Base-by-base conservation (phyloP, 2,329 filamentous ascomycete genomes). In the Pseudocercospora vitis region DNA sequence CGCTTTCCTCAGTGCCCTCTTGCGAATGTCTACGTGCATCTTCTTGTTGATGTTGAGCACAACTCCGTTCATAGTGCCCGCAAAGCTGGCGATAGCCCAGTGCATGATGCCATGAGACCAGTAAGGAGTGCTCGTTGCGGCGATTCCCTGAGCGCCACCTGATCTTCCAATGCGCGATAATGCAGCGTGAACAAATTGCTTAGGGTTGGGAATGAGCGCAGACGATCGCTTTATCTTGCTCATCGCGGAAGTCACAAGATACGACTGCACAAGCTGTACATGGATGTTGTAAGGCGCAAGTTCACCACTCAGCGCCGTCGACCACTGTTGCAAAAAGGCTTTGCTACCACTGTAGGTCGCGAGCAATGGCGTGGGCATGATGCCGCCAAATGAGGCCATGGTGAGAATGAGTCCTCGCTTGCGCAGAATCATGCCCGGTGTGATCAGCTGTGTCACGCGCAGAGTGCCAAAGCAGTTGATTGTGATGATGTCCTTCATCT, bases 341-440 rank as follows among this genome's bases (percentile, higher is more conserved):
- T 99, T 99, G 82, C 88, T 94, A 62, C 94, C 94, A 39, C 89
- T 95, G 80, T 99, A 99, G 2, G 94, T 97, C 9, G 94, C 94
- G 39, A 99, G 82, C 50, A 94, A 85, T 4, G 95, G 91, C 0
- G 90, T 96, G 6, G 94, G 94, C 57, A 94, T 83, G 74, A 95
- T 87, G 62, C 94, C 95, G 58, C 88, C 94, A 70, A 97, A 95
- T 8, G 91, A 96, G 42, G 92, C 94, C 91, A 99, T 96, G 54
- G 92, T 99, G 51, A 99, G 78, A 67, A 99, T 90, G 29, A 99
- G 80, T 19, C 95, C 94, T 53, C 85, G 84, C 75, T 88, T 90
- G 66, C 91, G 87, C 70, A 86, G 79, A 56, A 88, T 82, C 84
- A 99, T 91, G 56, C 88, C 84, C 0, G 94, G 91, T 0, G 88